phyloP scores from a whole-genome alignment of 2,329 filamentous ascomycete species.

The Monilinia aucupariae region DNA sequence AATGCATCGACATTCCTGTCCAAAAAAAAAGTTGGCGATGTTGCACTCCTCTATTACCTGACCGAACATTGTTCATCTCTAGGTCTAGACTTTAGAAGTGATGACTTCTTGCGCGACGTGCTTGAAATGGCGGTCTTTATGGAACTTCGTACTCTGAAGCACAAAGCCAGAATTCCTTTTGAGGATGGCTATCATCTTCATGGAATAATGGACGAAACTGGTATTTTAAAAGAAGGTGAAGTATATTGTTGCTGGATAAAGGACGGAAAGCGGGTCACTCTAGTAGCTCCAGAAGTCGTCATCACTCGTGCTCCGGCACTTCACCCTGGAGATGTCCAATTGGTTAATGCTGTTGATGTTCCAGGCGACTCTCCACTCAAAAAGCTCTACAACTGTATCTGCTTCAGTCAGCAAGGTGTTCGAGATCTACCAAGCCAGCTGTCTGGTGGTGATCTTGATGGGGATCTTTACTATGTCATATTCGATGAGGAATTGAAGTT shows the following conservation, averaged over 20 bases:
- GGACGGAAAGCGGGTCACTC: conserved; percentile 26
- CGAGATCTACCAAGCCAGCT: conserved; percentile 75
- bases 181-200: conserved; percentile 68
- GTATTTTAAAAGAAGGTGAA: conserved; percentile 58
- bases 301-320: conserved; percentile 76
- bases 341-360: conserved; percentile 57
- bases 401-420: conserved; percentile 65
- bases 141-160: conserved; percentile 69
- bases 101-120: conserved; percentile 63
- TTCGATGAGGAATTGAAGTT: conserved; percentile 56
- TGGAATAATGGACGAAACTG: conserved; percentile 79
- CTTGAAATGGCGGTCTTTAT: conserved; percentile 66
- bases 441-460: conserved; percentile 77
- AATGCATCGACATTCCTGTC: conserved; percentile 65
- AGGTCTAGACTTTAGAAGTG: conserved; percentile 59
- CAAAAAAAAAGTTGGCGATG: conserved; percentile 53
- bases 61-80: conserved; percentile 54
- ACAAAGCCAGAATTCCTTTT: conserved; percentile 71
- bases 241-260: conserved; percentile 57
- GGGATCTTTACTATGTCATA: conserved; percentile 76
- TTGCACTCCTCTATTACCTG: conserved; percentile 55
- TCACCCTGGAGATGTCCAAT: conserved; percentile 75
- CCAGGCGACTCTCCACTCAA: conserved; percentile 53
- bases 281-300: conserved; percentile 37
- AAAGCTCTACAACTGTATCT: conserved; percentile 64